Percentiles rank a stretch among this genome's conserved stretches.
Evolutionary conservation across 768 basidiomycete genomes (phyloP).

Genomic region (Mycena vulgaris): DNA sequence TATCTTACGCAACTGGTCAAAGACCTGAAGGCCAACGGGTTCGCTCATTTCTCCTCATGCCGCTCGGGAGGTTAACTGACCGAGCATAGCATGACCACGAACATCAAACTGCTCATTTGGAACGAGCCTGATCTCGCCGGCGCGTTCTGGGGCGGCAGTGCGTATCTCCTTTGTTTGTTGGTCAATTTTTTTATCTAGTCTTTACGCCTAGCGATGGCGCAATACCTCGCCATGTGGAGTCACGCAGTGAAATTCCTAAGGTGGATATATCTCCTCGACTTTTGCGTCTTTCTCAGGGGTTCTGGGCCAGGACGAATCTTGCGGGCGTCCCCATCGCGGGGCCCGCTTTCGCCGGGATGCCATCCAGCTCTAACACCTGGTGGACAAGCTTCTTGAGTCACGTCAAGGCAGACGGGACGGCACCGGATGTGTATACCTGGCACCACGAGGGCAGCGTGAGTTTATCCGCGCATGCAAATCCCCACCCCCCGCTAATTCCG

Average conservation of each 20-base stretch:
- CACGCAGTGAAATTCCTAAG: conserved; percentile 35
- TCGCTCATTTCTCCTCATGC: background rate
- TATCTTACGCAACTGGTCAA: conserved; percentile 37
- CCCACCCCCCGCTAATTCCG: background rate
- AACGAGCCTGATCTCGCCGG: conserved; percentile 39
- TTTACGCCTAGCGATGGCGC: conserved; percentile 27
- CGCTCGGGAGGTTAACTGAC: background rate
- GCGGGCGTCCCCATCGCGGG: conserved; percentile 37
- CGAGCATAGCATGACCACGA: conserved; percentile 35
- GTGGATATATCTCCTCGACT: background rate
- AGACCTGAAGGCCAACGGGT: conserved; percentile 42
- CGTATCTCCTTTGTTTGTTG: conserved; percentile 3
- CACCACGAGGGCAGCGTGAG: conserved; percentile 40
- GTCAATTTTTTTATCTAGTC: background rate
- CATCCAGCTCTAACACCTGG: conserved; percentile 36
- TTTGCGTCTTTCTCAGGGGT: background rate
- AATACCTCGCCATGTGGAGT: conserved; percentile 39
- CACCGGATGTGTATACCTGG: conserved; percentile 41
- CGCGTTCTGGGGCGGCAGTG: conserved; percentile 38
- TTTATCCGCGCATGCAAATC: background rate
- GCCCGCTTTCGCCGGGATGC: conserved; percentile 30
- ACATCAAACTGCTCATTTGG: conserved; percentile 41
- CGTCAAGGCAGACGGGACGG: conserved; percentile 34
- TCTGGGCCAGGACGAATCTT: conserved; percentile 28
- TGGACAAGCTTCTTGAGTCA: conserved; percentile 41